Percentiles rank a stretch among this genome's conserved stretches.
Evolutionary conservation across 176 grass and related monocot genomes (phyloP).

Genomic region (Hyparrhenia diplandra): DNA sequence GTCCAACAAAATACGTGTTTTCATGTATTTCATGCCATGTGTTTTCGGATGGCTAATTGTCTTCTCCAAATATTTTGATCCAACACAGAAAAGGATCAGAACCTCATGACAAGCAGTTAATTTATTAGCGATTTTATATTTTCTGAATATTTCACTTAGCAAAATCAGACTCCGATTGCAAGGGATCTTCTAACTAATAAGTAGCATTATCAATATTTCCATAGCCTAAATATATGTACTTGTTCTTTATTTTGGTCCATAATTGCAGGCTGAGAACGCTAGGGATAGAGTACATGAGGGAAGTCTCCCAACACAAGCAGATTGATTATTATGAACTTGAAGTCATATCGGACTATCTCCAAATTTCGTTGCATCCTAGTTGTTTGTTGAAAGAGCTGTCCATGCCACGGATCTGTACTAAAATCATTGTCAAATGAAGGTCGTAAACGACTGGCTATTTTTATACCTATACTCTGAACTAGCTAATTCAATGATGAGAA

Average conservation of each 20-base stretch:
- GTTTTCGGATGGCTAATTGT: background rate
- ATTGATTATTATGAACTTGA: background rate
- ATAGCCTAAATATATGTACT: background rate
- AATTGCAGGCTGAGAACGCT: constrained; percentile 42
- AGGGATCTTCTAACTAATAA: background rate
- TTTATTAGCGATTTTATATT: background rate
- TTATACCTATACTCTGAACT: no score
- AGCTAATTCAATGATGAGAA: no score
- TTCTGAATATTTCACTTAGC: background rate
- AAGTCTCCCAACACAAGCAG: constrained; percentile 23
- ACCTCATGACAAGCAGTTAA: background rate
- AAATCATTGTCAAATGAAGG: no score
- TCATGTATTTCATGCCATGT: background rate
- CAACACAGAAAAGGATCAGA: background rate
- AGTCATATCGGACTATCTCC: background rate
- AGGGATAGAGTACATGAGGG: constrained; percentile 39
- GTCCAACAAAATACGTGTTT: background rate
- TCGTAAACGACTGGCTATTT: no score
- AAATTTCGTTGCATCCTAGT: no score
- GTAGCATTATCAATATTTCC: background rate
- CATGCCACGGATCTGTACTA: no score
- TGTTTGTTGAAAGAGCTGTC: no score
- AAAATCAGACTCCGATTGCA: background rate
- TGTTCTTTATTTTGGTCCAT: background rate
- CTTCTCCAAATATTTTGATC: background rate